Conservation (phyloP, 179 eudicot genomes). For the Spergularia azorica region DNA sequence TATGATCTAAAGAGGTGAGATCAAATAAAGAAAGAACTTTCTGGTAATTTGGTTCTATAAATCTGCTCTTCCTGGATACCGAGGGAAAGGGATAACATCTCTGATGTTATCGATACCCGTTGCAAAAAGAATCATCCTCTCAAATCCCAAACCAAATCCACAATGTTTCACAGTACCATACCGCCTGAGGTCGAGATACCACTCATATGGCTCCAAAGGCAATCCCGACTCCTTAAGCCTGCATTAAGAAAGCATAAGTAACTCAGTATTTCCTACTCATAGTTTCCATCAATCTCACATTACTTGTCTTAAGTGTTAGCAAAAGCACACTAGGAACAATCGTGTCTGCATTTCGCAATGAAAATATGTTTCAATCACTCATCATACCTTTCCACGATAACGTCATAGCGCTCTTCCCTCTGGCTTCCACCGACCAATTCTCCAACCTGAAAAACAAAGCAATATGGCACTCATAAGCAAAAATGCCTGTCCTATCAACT, state of each 20-base stretch:
- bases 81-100: constrained; percentile 96
- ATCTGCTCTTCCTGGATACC: constrained; percentile 96
- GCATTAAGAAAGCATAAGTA: constrained; percentile 18
- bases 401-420: constrained; percentile 89
- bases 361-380: not conserved
- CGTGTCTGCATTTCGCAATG: no score
- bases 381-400: constrained; percentile 61
- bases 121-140: constrained; percentile 95
- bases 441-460: constrained; percentile 66
- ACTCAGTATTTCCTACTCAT: not conserved
- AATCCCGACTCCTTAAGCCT: constrained; percentile 90
- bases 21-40: no score
- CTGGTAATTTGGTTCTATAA: constrained; percentile 23
- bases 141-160: constrained; percentile 95
- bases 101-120: constrained; percentile 96
- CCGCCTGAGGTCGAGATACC: constrained; percentile 96
- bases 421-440: constrained; percentile 98
- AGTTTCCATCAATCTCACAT: no score
- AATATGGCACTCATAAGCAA: not conserved
- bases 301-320: no score
- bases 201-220: constrained; percentile 86
- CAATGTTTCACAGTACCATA: constrained; percentile 83
- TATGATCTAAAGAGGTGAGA: no score
- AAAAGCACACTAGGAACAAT: no score
- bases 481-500: no score